phyloP scores from a whole-genome alignment of 2,329 filamentous ascomycete genomes.

The Pleurostoma richardsiae region DNA sequence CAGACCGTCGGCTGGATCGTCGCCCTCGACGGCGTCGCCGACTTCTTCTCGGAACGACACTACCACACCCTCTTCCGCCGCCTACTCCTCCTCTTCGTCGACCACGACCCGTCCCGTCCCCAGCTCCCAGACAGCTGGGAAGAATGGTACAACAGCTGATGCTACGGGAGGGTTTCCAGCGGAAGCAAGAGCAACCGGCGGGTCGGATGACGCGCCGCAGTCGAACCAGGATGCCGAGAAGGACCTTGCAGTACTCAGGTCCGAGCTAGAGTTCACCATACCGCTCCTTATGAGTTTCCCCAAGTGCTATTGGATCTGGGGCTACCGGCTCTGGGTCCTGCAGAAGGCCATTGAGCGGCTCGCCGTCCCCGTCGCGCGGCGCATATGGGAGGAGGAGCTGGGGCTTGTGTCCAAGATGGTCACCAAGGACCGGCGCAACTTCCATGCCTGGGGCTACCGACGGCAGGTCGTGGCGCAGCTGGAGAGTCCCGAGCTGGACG shows the following conservation, averaged over 20 bases:
- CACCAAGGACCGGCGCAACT: slow-evolving; percentile 79
- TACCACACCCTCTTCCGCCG: slow-evolving; percentile 60
- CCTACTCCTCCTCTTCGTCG: slow-evolving; percentile 48
- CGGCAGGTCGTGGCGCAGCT: slow-evolving; percentile 72
- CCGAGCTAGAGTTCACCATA: slow-evolving; percentile 77
- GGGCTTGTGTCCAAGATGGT: slow-evolving; percentile 85
- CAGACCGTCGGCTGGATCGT: slow-evolving; percentile 44
- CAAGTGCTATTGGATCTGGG: slow-evolving; percentile 99
- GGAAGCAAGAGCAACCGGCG: slow-evolving; percentile 2
- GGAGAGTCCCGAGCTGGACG: slow-evolving; percentile 51
- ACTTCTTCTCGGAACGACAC: slow-evolving; percentile 48
- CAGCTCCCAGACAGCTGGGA: slow-evolving; percentile 43
- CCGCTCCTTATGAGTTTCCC: slow-evolving; percentile 80
- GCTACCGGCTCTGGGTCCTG: slow-evolving; percentile 84
- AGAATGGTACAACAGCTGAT: slow-evolving; percentile 50
- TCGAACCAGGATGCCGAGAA: slow-evolving; percentile 13
- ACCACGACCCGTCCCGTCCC: slow-evolving; percentile 43
- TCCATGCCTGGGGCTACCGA: slow-evolving; percentile 94
- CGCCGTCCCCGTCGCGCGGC: slow-evolving; percentile 46
- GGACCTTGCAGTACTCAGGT: slow-evolving; percentile 52
- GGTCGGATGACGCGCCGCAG: background rate
- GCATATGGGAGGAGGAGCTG: slow-evolving; percentile 81
- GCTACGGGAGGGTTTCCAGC: slow-evolving; percentile 22
- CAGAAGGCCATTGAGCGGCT: slow-evolving; percentile 64
- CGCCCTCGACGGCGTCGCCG: slow-evolving; percentile 48